Conservation (phyloP, 2,329 filamentous ascomycete genomes). For the Phoma sp. region DNA sequence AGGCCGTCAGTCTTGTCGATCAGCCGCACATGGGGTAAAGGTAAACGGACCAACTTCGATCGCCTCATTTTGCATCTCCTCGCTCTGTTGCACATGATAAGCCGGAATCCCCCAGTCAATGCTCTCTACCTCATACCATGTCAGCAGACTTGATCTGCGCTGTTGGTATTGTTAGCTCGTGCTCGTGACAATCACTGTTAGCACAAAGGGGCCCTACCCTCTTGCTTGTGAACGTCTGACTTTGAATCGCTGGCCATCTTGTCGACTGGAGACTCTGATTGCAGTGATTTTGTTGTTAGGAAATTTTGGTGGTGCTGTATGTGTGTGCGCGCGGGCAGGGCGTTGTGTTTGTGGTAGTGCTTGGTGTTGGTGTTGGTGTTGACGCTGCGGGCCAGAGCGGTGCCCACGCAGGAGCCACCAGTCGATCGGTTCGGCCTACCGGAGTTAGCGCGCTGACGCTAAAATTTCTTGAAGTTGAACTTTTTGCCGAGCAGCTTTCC, state of each 20-base stretch:
- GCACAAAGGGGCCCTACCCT: conserved; percentile 53
- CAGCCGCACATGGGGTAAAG: conserved; percentile 11
- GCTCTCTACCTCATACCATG: conserved; percentile 72
- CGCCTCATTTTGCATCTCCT: conserved; percentile 95
- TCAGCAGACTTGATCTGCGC: conserved; percentile 98
- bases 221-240: conserved; percentile 64
- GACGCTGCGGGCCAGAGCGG: conserved; percentile 6
- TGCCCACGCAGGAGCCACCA: conserved; percentile 16
- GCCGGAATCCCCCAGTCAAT: neutral
- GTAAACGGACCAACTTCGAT: conserved; percentile 85
- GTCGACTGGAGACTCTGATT: conserved; percentile 6
- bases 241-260: conserved; percentile 57
- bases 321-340: conserved; percentile 9
- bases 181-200: conserved; percentile 8
- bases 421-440: conserved; percentile 9
- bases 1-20: conserved; percentile 29
- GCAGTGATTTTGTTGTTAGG: neutral
- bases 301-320: neutral
- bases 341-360: conserved; percentile 23
- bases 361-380: conserved; percentile 16
- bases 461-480: conserved; percentile 12
- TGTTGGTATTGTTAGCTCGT: conserved; percentile 53
- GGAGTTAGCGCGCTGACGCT: conserved; percentile 16
- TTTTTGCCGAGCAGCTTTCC: conserved; percentile 13
- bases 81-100: conserved; percentile 66